Evolutionary conservation across 2,329 filamentous ascomycete genomes (phyloP).

Genomic region (Exophiala sideris): DNA sequence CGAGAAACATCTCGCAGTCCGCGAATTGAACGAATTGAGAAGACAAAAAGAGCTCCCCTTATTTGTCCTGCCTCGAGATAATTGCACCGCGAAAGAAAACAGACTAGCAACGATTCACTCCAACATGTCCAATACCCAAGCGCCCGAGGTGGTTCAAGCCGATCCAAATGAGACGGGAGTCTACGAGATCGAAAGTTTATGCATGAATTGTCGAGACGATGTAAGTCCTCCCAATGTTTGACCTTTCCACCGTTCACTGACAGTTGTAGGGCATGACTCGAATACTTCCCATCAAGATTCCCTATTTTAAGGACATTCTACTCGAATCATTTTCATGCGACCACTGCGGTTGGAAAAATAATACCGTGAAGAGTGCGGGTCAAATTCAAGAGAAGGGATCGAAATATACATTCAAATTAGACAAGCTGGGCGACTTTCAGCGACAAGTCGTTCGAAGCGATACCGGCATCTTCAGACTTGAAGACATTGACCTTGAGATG

Average conservation of each 20-base stretch:
- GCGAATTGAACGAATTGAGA: background rate
- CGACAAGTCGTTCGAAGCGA: conserved; percentile 93
- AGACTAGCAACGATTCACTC: background rate
- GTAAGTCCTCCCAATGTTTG: conserved; percentile 40
- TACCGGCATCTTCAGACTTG: conserved; percentile 77
- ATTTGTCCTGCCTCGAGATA: too few species aligned
- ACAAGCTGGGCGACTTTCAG: conserved; percentile 68
- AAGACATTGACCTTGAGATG: conserved; percentile 90
- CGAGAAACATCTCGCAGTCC: conserved; percentile 10
- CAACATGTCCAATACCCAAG: conserved; percentile 12
- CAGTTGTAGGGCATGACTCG: conserved; percentile 69
- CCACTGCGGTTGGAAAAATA: conserved; percentile 84
- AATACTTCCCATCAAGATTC: conserved; percentile 85
- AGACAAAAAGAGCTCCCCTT: background rate
- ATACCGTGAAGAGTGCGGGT: conserved; percentile 88
- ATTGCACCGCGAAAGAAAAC: too few species aligned
- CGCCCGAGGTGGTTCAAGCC: conserved; percentile 20
- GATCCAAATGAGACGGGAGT: conserved; percentile 34
- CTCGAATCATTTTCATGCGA: conserved; percentile 95
- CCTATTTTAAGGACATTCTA: conserved; percentile 96
- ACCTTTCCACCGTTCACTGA: conserved; percentile 9
- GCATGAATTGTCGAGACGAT: conserved; percentile 82
- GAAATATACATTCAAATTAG: conserved; percentile 78
- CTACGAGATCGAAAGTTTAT: conserved; percentile 63
- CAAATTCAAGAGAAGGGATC: conserved; percentile 85